Evolutionary conservation across 352 stramenopile genomes (phyloP).

Genomic region (Vaucheria bursata): DNA sequence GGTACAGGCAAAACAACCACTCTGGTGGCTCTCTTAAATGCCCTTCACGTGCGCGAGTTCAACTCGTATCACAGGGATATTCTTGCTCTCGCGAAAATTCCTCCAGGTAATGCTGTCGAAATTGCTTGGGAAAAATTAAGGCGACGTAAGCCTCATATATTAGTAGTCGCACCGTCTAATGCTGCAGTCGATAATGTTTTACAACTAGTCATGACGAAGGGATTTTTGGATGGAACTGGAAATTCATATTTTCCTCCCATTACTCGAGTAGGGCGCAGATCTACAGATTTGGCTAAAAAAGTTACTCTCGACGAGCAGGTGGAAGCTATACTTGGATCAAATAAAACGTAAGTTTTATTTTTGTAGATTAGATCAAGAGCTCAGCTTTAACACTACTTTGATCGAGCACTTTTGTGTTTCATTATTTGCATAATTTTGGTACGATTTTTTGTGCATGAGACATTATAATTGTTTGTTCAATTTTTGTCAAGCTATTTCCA

Average conservation of each 20-base stretch:
- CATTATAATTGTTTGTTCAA: too few species aligned
- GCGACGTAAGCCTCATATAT: conserved; percentile 69
- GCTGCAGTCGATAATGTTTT: conserved; percentile 83
- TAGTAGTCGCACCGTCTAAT: conserved; percentile 79
- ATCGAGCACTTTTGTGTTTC: too few species aligned
- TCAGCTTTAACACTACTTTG: too few species aligned
- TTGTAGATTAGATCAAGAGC: too few species aligned
- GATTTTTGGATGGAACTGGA: conserved; percentile 68
- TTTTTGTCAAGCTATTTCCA: too few species aligned
- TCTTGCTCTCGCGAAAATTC: conserved; percentile 24
- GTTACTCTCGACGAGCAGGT: conserved; percentile 28
- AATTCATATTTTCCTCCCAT: conserved; percentile 77
- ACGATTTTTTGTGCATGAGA: too few species aligned
- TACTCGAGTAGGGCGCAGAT: conserved; percentile 69
- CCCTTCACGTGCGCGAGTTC: conserved; percentile 78
- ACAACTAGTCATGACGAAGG: conserved; percentile 75
- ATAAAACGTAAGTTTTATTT: background rate
- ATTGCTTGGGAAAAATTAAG: conserved; percentile 15
- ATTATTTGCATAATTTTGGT: too few species aligned
- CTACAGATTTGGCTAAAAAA: background rate
- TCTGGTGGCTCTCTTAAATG: conserved; percentile 77
- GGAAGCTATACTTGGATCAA: background rate
- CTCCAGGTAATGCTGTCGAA: background rate
- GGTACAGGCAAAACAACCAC: conserved; percentile 80
- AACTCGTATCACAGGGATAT: conserved; percentile 75